Base-by-base conservation (phyloP, 768 basidiomycete species). In the Clavaria fumosa region DNA sequence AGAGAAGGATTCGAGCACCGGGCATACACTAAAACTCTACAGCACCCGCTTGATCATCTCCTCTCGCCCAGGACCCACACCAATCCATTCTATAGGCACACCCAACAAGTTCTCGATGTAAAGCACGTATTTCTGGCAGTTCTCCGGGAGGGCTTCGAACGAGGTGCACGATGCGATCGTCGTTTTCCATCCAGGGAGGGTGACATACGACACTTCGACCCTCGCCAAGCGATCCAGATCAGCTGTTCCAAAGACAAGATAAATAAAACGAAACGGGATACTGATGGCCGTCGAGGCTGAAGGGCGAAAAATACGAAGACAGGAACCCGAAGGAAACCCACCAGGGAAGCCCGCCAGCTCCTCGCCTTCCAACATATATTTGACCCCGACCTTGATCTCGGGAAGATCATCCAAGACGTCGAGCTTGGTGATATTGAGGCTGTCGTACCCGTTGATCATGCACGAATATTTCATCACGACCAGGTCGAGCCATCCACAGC, bases 401-500 rank as follows among this genome's bases (percentile, higher is more conserved):
- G 69, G 54, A 15, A 99, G 66, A 19, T 66, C 61, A 50, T 96
- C 91, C 34, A 99, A 68, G 11, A 99, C 66, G 50, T 99, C 95
- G 33, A 99, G 74, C 56, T 99, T 99, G 34, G 95, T 99, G 46
- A 99, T 68, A 59, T 99, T 99, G 44, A 97, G 63, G 32, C 60
- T 54, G 50, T 93, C 88, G 57, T 97, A 99, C 23, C 95, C 95
- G 56, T 99, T 99, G 69, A 99, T 86, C 44, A 85, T 60, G 52
- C 66, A 75, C 5, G 93, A 97, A 58, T 96, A 79, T 55, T 76
- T 79, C 66, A 99, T 70, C 28, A 96, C 88, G 39, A 96, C 86
- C 10, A 97, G 67, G 58, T 99, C 95, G 31, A 99, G 75, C 95
- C 95, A 99, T 9, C 95, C 95, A 57, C 90, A 88, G 38, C 95